Base-by-base conservation (phyloP, 2,329 filamentous ascomycete species). In the Blastomyces silverae region DNA sequence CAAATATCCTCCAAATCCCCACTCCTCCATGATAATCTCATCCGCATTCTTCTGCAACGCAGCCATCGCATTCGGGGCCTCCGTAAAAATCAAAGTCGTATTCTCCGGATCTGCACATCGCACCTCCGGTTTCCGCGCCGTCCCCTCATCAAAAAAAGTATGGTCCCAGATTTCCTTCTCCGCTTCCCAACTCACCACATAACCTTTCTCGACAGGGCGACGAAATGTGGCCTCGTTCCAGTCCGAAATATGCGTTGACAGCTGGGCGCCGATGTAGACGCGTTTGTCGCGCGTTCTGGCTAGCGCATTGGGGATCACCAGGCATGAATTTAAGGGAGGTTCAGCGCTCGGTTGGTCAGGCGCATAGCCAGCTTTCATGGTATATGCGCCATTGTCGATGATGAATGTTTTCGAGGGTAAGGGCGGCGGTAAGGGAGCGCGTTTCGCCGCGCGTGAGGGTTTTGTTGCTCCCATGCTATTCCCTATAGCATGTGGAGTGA, bases 1-100 rank as follows among this genome's bases (percentile, higher is more conserved):
- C 69, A 89, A 89, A 78, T 96, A 96, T 69, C 89, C 89, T 13
- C 88, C 85, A 77, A 99, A 99, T 2, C 91, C 91, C 79, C 94
- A 99, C 74, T 97, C 92, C 74, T 99, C 94, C 80, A 99, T 97
- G 1, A 97, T 86, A 73, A 99, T 91, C 79, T 99, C 93, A 73
- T 99, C 94, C 70, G 91, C 92, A 74, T 97, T 94, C 50, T 88
- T 85, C 77, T 97, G 92, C 68, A 99, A 79, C 15, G 87, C 86
- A 0, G 89, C 87, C 64, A 96, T 83, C 3, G 88, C 87, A 77
- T 95, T 96, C 3, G 92, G 89, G 57, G 91, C 89, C 76, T 99
- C 94, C 0, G 90, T 87, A 61, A 97, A 83, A 3, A 99, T 79
- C 65, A 99, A 79, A 59, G 91, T 88, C n/a, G 91, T 94, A 64